Percentiles rank a stretch among this genome's conserved stretches.
Evolutionary conservation across 371 early-diverging fungal species (phyloP).

Genomic region (Saksenaea oblongispora): DNA sequence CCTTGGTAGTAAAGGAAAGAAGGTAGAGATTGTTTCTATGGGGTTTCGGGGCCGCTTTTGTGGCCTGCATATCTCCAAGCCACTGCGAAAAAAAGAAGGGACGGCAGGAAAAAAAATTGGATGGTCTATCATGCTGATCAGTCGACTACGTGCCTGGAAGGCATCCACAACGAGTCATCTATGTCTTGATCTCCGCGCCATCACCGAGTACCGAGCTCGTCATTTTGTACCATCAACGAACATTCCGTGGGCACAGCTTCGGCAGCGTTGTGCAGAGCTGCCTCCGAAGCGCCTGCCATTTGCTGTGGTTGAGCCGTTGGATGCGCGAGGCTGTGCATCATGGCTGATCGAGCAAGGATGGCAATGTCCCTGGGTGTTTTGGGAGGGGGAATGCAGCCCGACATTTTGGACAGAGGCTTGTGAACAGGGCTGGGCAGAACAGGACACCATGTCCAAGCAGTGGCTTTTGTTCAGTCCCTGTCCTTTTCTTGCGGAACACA

Average conservation of each 20-base stretch:
- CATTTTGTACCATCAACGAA: conserved; percentile 39
- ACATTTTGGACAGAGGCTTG: conserved; percentile 10
- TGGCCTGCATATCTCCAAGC: neutral
- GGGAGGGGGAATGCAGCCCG: conserved; percentile 18
- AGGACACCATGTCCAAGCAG: neutral
- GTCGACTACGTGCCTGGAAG: conserved; percentile 15
- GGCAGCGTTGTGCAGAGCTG: conserved; percentile 34
- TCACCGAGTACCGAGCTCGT: conserved; percentile 17
- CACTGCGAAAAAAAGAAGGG: neutral
- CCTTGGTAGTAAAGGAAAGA: neutral
- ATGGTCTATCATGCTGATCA: neutral
- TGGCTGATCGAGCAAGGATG: conserved; percentile 40
- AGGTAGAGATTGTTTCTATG: neutral
- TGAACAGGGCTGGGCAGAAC: neutral
- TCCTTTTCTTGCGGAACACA: conserved; percentile 28
- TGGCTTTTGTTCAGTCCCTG: conserved; percentile 38
- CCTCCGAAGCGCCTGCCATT: conserved; percentile 44
- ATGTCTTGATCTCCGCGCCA: conserved; percentile 36
- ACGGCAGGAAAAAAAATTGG: neutral
- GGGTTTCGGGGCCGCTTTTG: neutral
- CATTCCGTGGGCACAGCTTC: conserved; percentile 38
- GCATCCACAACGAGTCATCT: conserved; percentile 15
- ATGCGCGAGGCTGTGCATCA: conserved; percentile 10
- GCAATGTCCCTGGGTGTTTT: conserved; percentile 39
- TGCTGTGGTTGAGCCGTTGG: conserved; percentile 36